A percentile compares a stretch with the other conserved stretches of the same genome.
Conservation (phyloP, 257 asterid species). For the Capsicum pubescens region DNA sequence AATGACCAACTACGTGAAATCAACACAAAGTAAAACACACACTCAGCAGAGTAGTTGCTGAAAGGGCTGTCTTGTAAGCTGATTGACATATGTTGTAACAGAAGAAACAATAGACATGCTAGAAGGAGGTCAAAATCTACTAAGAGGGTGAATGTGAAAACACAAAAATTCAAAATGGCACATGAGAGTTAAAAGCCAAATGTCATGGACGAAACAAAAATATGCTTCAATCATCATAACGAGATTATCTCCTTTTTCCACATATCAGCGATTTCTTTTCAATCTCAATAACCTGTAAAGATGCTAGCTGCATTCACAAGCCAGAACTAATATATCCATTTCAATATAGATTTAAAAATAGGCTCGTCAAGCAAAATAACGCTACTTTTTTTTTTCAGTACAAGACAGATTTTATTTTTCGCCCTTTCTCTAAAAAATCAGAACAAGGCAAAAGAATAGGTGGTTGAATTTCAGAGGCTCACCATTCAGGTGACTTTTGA, state of each 20-base stretch:
- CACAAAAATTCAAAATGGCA: neutral
- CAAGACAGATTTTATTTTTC: neutral
- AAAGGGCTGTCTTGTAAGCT: neutral
- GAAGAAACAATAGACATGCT: neutral
- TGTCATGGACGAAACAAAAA: neutral
- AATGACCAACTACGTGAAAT: neutral
- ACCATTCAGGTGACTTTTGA: slow-evolving; percentile 78
- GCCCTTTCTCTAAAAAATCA: neutral
- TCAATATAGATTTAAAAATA: neutral
- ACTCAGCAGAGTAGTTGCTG: neutral
- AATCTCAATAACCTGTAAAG: neutral
- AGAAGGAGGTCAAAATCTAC: neutral
- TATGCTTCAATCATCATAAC: neutral
- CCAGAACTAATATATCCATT: neutral
- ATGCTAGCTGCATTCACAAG: slow-evolving; percentile 3
- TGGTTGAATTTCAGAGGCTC: slow-evolving; percentile 11
- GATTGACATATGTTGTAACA: neutral
- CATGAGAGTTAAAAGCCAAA: neutral
- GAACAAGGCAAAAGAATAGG: neutral
- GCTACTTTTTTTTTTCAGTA: neutral
- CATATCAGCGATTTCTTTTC: neutral
- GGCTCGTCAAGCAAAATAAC: neutral
- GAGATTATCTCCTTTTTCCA: neutral
- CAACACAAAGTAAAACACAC: neutral
- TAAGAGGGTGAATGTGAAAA: neutral